Conservation (phyloP, 306 rosid genomes). For the Acmispon strigosus region DNA sequence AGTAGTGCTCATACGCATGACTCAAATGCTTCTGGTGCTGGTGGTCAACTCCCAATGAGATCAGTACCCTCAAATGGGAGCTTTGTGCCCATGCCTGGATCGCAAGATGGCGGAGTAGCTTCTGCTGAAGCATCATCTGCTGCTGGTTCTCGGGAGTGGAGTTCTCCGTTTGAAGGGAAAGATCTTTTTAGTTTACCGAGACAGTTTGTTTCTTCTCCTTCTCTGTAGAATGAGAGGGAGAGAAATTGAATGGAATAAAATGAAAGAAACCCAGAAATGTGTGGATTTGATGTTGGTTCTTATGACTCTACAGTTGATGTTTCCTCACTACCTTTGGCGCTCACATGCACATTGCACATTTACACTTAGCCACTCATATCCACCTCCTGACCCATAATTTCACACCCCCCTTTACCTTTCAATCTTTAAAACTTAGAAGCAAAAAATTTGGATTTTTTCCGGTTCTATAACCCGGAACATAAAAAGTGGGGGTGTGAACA, state of each 20-base stretch:
- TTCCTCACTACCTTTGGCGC: neutral
- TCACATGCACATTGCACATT: neutral
- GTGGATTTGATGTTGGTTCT: conserved; percentile 67
- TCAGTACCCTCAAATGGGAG: conserved; percentile 52
- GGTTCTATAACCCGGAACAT: too few species aligned
- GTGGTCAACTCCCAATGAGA: conserved; percentile 50
- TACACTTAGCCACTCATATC: neutral
- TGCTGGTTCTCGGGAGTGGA: conserved; percentile 76
- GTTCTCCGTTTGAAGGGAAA: conserved; percentile 93
- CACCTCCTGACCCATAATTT: neutral
- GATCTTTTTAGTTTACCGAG: conserved; percentile 93
- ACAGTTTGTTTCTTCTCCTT: conserved; percentile 96
- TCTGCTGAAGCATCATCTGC: conserved; percentile 50
- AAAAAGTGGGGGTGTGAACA: too few species aligned
- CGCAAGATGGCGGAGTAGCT: conserved; percentile 66
- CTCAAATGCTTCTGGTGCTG: conserved; percentile 50
- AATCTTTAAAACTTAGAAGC: too few species aligned
- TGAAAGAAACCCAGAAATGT: conserved; percentile 37
- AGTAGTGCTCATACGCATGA: conserved; percentile 40
- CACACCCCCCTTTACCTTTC: too few species aligned
- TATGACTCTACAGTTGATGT: conserved; percentile 38
- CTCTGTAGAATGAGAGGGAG: conserved; percentile 51
- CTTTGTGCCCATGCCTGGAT: conserved; percentile 43
- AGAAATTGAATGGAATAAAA: conserved; percentile 57
- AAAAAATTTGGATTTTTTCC: too few species aligned